These are phyloP conservation scores for Prunus mume DNA, from an alignment of 306 rosid species.

Conservation along the genomic window DNA sequence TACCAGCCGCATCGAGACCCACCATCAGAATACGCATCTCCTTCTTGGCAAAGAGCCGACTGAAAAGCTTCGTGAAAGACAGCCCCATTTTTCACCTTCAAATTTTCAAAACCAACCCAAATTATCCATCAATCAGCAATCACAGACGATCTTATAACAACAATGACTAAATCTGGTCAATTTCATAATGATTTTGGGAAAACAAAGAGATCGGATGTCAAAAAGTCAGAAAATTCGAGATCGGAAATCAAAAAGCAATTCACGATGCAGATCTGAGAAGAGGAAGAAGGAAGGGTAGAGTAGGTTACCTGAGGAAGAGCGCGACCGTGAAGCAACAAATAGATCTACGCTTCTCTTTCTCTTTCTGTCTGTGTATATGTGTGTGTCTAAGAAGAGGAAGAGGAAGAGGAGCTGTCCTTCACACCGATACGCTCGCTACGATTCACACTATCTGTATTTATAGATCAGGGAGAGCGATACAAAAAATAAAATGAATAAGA, in stretches of 20 bases:
- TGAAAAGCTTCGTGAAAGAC: conserved; percentile 86
- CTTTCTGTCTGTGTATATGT: not conserved
- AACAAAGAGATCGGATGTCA: not conserved
- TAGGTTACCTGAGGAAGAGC: conserved; percentile 34
- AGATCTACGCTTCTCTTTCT: not conserved
- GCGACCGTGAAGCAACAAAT: conserved; percentile 1
- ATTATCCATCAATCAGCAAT: not conserved
- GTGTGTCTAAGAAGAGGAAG: not conserved
- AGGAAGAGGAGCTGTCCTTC: conserved; percentile 14
- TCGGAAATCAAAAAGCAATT: not conserved
- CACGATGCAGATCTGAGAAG: not conserved
- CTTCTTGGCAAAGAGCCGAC: conserved; percentile 86
- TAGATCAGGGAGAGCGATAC: not conserved
- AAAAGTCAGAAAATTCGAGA: not conserved
- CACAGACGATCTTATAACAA: not conserved
- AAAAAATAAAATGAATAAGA: no score
- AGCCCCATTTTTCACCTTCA: conserved; percentile 64
- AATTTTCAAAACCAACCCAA: conserved; percentile 21
- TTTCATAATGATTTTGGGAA: not conserved
- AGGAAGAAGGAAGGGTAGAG: not conserved
- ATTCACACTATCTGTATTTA: not conserved
- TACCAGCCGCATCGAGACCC: conserved; percentile 97
- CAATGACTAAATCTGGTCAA: not conserved
- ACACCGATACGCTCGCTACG: not conserved
- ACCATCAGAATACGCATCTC: conserved; percentile 98